Percentiles rank a stretch among this genome's conserved stretches.
phyloP scores from a whole-genome alignment of 1,139 yeast genomes.

The Pneumocystis sp. region DNA sequence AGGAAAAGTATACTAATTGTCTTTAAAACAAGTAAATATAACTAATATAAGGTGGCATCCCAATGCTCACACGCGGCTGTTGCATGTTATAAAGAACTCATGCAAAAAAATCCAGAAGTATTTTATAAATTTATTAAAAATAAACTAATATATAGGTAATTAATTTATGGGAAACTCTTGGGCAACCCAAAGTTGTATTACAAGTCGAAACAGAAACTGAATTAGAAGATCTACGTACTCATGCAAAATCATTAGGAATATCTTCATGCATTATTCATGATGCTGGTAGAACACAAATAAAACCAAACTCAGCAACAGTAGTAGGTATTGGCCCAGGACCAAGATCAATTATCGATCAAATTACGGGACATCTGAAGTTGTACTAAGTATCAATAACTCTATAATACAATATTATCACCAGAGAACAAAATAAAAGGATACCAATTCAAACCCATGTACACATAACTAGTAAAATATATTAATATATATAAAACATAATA shows the following conservation, averaged over 20 bases:
- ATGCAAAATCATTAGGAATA: conserved; percentile 65
- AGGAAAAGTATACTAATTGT: conserved; percentile 39
- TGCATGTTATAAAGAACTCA: conserved; percentile 64
- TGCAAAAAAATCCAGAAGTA: conserved; percentile 26
- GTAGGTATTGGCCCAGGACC: conserved; percentile 96
- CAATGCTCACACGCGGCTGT: conserved; percentile 97
- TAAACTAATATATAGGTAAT: conserved; percentile 29
- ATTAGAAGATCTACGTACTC: conserved; percentile 62
- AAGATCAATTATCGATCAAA: conserved; percentile 58
- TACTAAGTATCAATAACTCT: conserved; percentile 29
- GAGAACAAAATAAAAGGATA: neutral
- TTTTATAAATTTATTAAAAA: conserved; percentile 31
- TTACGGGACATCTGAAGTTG: conserved; percentile 64
- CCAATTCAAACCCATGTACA: neutral
- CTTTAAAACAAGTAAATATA: neutral
- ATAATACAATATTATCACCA: neutral
- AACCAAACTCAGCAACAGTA: conserved; percentile 89
- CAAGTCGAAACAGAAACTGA: conserved; percentile 61
- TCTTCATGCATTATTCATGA: conserved; percentile 75
- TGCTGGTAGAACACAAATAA: conserved; percentile 94
- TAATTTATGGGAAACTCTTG: conserved; percentile 65
- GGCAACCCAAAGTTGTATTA: conserved; percentile 90
- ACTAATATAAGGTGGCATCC: conserved; percentile 47
- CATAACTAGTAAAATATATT: neutral
- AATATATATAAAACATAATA: neutral